Conservation (phyloP, 2,329 filamentous ascomycete species). For the Penicillium vulpinum region DNA sequence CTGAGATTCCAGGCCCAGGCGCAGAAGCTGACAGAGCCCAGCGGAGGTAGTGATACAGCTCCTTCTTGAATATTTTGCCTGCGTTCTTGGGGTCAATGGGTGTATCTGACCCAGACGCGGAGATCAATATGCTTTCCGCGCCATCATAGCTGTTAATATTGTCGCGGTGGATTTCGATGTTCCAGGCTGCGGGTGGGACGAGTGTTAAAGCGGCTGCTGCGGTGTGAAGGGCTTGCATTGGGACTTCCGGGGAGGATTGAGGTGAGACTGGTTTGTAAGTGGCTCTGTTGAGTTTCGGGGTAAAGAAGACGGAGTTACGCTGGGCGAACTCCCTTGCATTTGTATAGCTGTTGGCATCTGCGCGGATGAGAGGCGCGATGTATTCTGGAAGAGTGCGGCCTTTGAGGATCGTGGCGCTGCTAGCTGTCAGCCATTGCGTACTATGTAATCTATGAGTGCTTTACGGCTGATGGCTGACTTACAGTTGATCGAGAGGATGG, state of each 20-base stretch:
- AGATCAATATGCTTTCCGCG: constrained; percentile 14
- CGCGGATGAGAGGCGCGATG: constrained; percentile 52
- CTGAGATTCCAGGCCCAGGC: constrained; percentile 55
- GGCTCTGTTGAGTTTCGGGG: constrained; percentile 31
- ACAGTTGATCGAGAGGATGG: constrained; percentile 31
- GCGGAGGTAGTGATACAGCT: constrained; percentile 57
- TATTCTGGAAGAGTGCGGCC: constrained; percentile 47
- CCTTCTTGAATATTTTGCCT: constrained; percentile 44
- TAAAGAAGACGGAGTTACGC: constrained; percentile 61
- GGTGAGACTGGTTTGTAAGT: constrained; percentile 26
- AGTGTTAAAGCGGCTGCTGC: constrained; percentile 46
- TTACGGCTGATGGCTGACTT: constrained; percentile 6
- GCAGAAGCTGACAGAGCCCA: constrained; percentile 56
- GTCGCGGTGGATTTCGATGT: constrained; percentile 37
- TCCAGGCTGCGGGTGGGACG: constrained; percentile 46
- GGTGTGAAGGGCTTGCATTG: constrained; percentile 44
- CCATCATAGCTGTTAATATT: constrained; percentile 43
- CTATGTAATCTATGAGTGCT: neutral
- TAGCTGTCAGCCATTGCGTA: neutral
- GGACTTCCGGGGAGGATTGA: constrained; percentile 23
- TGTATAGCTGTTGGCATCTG: constrained; percentile 59
- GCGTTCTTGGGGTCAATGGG: constrained; percentile 16
- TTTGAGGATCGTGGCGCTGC: constrained; percentile 32
- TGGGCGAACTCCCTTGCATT: constrained; percentile 57
- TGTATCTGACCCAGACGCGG: constrained; percentile 2